Conservation (phyloP, 1,284 basidiomycete genomes). For the Boletus semigastroideus region DNA sequence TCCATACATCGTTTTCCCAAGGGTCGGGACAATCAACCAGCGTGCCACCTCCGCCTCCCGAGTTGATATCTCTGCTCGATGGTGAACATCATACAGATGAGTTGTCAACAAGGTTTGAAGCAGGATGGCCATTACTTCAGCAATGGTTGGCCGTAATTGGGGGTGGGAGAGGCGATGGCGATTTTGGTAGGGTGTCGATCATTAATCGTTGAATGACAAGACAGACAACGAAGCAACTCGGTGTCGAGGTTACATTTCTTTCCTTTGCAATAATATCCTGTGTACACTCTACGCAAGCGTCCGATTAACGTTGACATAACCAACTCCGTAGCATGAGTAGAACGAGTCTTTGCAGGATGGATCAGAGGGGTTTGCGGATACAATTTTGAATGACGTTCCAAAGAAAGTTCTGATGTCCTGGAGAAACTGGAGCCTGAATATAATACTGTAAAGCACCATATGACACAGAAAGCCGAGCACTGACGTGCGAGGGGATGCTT, state of each 20-base stretch:
- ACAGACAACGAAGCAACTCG: not conserved
- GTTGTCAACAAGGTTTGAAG: conserved; percentile 78
- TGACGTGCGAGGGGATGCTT: conserved; percentile 80
- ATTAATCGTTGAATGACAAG: conserved; percentile 40
- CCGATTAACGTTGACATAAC: conserved; percentile 76
- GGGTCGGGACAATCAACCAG: conserved; percentile 16
- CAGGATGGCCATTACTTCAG: conserved; percentile 82
- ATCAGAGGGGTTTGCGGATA: conserved; percentile 49
- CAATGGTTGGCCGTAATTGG: conserved; percentile 70
- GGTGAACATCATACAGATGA: conserved; percentile 93
- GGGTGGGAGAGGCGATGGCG: conserved; percentile 48
- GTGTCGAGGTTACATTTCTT: not conserved
- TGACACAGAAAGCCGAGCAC: conserved; percentile 32
- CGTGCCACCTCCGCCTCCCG: conserved; percentile 42
- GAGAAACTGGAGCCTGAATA: conserved; percentile 81
- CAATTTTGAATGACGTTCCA: conserved; percentile 66
- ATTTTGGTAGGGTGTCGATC: conserved; percentile 51
- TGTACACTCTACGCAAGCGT: conserved; percentile 51
- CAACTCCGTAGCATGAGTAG: conserved; percentile 79
- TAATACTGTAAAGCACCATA: conserved; percentile 13
- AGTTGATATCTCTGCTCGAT: conserved; percentile 68
- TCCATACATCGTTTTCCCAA: conserved; percentile 31
- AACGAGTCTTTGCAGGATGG: conserved; percentile 53
- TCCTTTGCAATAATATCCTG: not conserved
- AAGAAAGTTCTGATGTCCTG: conserved; percentile 83